Conservation (phyloP, 352 stramenopile species). For the Globisporangium nagaii region DNA sequence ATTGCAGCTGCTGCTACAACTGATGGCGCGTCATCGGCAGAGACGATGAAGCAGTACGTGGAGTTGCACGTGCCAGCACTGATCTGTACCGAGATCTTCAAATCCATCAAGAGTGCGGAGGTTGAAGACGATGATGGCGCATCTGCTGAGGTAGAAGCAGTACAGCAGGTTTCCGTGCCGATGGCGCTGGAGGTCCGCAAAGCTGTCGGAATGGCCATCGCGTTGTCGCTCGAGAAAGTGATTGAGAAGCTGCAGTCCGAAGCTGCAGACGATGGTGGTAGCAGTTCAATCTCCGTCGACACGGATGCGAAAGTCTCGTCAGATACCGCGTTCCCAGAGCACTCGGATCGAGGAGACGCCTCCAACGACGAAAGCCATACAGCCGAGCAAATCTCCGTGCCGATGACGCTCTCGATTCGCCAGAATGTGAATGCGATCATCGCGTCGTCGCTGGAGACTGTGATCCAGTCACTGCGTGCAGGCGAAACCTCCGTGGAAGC, state of each 20-base stretch:
- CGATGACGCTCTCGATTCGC: conserved; percentile 29
- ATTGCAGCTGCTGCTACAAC: conserved; percentile 8
- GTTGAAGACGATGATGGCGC: not conserved
- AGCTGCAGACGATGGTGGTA: not conserved
- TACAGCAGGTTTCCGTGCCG: conserved; percentile 10
- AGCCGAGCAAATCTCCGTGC: conserved; percentile 6
- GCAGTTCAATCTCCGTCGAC: not conserved
- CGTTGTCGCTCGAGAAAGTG: conserved; percentile 18
- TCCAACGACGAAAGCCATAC: not conserved
- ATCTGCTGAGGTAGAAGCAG: not conserved
- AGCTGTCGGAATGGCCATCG: conserved; percentile 15
- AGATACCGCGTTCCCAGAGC: not conserved
- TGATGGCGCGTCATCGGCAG: not conserved
- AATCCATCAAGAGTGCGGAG: not conserved
- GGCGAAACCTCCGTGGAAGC: not conserved
- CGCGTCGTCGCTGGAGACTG: conserved; percentile 23
- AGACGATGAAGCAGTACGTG: not conserved
- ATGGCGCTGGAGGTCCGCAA: conserved; percentile 21
- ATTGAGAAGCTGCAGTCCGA: conserved; percentile 9
- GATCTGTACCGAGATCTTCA: not conserved
- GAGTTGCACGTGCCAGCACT: not conserved
- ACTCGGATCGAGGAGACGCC: not conserved
- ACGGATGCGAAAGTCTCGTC: not conserved
- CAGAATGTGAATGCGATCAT: conserved; percentile 36
- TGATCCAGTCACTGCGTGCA: conserved; percentile 18